phyloP scores from a whole-genome alignment of 1,284 basidiomycete genomes.

The Ustilago hordei region DNA sequence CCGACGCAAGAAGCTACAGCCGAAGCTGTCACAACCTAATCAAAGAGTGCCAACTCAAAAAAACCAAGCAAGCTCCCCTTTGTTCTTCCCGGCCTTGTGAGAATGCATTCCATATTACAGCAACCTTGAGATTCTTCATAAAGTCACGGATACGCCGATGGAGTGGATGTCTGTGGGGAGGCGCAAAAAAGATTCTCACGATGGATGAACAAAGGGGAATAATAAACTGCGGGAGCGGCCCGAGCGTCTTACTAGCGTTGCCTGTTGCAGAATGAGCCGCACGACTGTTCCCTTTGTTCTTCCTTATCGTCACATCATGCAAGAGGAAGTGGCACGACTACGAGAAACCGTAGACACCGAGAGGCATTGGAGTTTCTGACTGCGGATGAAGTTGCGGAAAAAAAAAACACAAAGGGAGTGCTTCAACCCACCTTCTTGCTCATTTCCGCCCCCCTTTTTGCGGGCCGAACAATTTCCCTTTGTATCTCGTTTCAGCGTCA shows the following conservation, averaged over 20 bases:
- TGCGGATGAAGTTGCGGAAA: neutral
- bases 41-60: conserved; percentile 23
- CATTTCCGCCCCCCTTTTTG: conserved; percentile 6
- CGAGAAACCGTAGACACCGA: no score
- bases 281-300: conserved; percentile 24
- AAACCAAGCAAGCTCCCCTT: conserved; percentile 14
- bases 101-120: conserved; percentile 8
- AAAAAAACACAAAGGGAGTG: conserved; percentile 5
- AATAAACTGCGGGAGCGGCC: conserved; percentile 2
- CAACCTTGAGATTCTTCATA: neutral
- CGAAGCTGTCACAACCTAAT: conserved; percentile 50
- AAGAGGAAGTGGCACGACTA: neutral
- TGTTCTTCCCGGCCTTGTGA: conserved; percentile 10
- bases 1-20: conserved; percentile 36
- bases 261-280: conserved; percentile 2
- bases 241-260: conserved; percentile 11
- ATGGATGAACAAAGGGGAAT: neutral
- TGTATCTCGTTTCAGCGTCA: neutral
- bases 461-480: conserved; percentile 2
- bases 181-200: neutral
- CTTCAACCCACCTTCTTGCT: conserved; percentile 13
- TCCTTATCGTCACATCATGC: neutral
- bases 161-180: neutral
- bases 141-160: neutral
- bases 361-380: neutral